Percentiles rank a stretch among this genome's conserved stretches.
These are phyloP conservation scores for Aureobasidium sp. DNA, from an alignment of 2,329 filamentous ascomycete genomes.

Conservation along the genomic window DNA sequence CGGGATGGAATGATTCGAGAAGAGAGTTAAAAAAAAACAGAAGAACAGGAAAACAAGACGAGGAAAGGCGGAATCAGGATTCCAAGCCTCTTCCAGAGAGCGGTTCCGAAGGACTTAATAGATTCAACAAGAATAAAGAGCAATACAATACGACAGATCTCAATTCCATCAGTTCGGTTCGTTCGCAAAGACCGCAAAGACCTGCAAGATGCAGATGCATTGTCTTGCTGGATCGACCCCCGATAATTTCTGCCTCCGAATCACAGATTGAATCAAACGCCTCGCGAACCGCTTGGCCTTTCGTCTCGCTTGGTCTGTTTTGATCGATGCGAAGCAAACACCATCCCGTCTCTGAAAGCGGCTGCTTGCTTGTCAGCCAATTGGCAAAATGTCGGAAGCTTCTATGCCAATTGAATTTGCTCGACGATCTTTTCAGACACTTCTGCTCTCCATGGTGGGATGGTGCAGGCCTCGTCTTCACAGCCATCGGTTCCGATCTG, in stretches of 20 bases:
- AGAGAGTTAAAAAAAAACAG: background rate
- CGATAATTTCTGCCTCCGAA: background rate
- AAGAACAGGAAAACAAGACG: background rate
- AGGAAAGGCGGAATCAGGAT: background rate
- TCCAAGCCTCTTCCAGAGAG: background rate
- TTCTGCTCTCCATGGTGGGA: no score
- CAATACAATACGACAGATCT: slow-evolving; percentile 2
- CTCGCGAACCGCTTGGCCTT: background rate
- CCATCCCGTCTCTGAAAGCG: no score
- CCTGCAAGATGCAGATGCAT: background rate
- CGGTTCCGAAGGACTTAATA: background rate
- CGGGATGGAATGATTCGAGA: background rate
- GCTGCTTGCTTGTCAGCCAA: no score
- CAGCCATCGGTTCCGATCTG: slow-evolving; percentile 3
- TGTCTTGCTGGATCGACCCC: background rate
- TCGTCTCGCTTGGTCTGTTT: background rate
- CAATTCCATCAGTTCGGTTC: background rate
- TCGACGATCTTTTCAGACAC: no score
- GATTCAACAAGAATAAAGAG: background rate
- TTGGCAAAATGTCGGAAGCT: no score
- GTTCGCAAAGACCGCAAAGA: background rate
- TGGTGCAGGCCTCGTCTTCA: background rate
- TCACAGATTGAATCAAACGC: background rate
- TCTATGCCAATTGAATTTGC: no score
- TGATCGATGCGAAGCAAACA: background rate